Base-by-base conservation (phyloP, 2,329 filamentous ascomycete genomes). In the Colletotrichum agaves region DNA sequence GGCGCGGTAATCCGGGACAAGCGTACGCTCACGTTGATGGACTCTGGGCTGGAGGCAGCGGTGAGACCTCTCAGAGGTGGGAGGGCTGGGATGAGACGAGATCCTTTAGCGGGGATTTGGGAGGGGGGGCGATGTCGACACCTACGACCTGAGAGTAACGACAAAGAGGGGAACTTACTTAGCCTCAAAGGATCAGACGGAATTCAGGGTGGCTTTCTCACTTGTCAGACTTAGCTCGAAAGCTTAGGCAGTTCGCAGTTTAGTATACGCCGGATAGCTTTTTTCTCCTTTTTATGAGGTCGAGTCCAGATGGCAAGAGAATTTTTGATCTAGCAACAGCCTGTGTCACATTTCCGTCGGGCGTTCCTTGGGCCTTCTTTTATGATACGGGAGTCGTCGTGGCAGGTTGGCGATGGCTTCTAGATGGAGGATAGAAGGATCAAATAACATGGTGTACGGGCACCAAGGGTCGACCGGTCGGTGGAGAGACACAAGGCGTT, bases 151-250 rank as follows among this genome's bases (percentile, higher is more conserved):
- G 13, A 27, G 12, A 8, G 4, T 11, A 31, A 46, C 13, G 17
- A 43, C 23, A 47, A 33, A n/a, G 19, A 27, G 17, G 27, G 27
- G 12, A 19, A 15, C 10, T 44, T 41, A n/a, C 52, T 59, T 44
- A 63, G 43, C 43, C n/a, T n/a, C n/a, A n/a, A n/a, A n/a, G n/a
- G 52, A 37, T 44, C 35, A 31, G 52, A 46, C 31, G 44, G 27
- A 52, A 27, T 57, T 19, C 21, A 59, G 63, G n/a, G 44, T 44
- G 64, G 64, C 50, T 58, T 57, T 58, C 33, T 35, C 15, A 19
- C 37, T 27, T 15, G 23, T 43, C 21, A 43, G 56, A 31, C 23
- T 33, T 35, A 27, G 57, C 35, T 47, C 41, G 41, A 62, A 33
- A 44, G 21, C 52, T 41, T 66, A 49, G 58, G 21, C 33, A 15